Percentiles rank a stretch among this genome's conserved stretches.
These are phyloP conservation scores for Botrytis fabae DNA, from an alignment of 2,329 filamentous ascomycete genomes.

Conservation along the genomic window DNA sequence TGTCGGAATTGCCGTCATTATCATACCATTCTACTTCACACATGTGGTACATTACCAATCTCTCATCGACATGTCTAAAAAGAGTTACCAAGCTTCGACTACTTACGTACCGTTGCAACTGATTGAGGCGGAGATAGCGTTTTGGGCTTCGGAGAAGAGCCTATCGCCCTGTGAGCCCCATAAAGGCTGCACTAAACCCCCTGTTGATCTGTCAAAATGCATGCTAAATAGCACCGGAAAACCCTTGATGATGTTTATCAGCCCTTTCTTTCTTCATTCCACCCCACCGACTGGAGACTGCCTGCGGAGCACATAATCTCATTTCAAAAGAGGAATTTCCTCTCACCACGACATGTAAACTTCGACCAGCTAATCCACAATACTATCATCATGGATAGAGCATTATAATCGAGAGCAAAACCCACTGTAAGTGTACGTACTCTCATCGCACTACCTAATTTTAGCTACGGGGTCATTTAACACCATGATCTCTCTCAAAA, in stretches of 20 bases:
- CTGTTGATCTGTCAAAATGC: constrained; percentile 7
- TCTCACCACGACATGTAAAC: background rate
- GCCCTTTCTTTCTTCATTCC: background rate
- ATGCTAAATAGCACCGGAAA: background rate
- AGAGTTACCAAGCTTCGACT: constrained; percentile 6
- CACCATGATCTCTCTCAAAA: background rate
- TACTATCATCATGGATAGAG: background rate
- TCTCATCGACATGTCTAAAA: background rate
- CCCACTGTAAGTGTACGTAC: background rate
- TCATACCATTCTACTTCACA: background rate
- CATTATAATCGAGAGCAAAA: background rate
- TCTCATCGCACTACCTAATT: background rate
- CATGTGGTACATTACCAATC: background rate
- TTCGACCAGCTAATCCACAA: background rate
- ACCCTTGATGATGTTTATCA: background rate
- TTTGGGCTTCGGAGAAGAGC: constrained; percentile 17
- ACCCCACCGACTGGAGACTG: background rate
- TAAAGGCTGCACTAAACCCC: background rate
- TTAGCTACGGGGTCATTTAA: background rate
- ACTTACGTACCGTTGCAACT: background rate
- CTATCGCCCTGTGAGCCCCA: background rate
- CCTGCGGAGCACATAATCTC: background rate
- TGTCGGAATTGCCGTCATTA: background rate
- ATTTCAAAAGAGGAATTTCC: background rate
- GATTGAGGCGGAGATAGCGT: constrained; percentile 12